Conservation (phyloP, 1,284 basidiomycete genomes). For the Cryptococcus sp. region DNA sequence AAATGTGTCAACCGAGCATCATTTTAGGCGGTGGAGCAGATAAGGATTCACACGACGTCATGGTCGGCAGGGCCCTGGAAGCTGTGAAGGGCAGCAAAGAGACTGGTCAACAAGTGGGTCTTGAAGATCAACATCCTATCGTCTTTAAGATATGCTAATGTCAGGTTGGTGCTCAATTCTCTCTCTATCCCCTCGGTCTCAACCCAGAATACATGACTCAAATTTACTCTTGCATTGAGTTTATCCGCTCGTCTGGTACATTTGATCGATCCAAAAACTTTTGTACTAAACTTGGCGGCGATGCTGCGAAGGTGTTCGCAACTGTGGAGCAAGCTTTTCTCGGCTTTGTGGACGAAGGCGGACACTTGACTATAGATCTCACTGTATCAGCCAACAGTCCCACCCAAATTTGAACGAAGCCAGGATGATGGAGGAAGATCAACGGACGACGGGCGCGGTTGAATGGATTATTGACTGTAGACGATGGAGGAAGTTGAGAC, state of each 20-base stretch:
- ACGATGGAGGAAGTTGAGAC: no score
- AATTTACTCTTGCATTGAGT: slow-evolving; percentile 14
- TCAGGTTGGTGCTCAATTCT: slow-evolving; percentile 12
- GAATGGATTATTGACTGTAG: no score
- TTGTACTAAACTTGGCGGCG: slow-evolving; percentile 13
- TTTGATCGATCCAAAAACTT: slow-evolving; percentile 13
- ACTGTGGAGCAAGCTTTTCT: slow-evolving; percentile 11
- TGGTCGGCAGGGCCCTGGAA: background rate
- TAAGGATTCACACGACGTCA: background rate
- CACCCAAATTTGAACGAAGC: slow-evolving; percentile 1
- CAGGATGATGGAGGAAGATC: no score
- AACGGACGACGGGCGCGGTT: no score
- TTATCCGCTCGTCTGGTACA: slow-evolving; percentile 7
- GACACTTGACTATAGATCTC: slow-evolving; percentile 11
- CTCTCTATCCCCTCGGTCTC: slow-evolving; percentile 12
- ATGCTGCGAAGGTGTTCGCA: slow-evolving; percentile 12
- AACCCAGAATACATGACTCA: slow-evolving; percentile 12
- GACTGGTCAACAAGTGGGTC: slow-evolving; percentile 5
- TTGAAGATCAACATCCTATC: background rate
- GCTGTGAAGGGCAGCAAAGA: slow-evolving; percentile 1
- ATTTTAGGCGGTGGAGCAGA: slow-evolving; percentile 1
- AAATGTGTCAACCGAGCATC: slow-evolving; percentile 5
- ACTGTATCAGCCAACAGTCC: slow-evolving; percentile 16
- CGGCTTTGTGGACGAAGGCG: slow-evolving; percentile 8
- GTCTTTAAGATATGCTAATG: background rate